A percentile compares a stretch with the other conserved stretches of the same genome.
Evolutionary conservation across 768 basidiomycete species (phyloP).

Genomic region (Austroboletus eburneus): DNA sequence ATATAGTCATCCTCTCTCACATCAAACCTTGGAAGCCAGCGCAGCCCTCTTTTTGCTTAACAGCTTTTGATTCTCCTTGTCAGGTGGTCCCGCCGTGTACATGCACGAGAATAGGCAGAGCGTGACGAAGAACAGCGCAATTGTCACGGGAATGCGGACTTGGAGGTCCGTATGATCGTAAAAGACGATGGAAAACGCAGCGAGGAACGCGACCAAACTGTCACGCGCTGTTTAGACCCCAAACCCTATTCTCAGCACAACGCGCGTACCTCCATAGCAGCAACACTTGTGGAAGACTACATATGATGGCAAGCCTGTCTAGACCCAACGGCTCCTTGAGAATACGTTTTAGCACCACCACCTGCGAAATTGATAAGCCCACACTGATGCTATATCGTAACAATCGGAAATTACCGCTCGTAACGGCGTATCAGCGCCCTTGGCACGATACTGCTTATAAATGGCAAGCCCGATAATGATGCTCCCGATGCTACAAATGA

Average conservation of each 20-base stretch:
- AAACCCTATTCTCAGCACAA: background rate
- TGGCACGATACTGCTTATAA: constrained; percentile 32
- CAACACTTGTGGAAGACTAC: constrained; percentile 38
- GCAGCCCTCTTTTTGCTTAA: background rate
- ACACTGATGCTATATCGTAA: background rate
- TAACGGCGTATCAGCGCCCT: constrained; percentile 28
- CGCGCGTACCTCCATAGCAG: constrained; percentile 37
- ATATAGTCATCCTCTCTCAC: background rate
- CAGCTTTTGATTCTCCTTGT: constrained; percentile 11
- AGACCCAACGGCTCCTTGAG: constrained; percentile 25
- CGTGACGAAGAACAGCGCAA: constrained; percentile 20
- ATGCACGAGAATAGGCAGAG: constrained; percentile 30
- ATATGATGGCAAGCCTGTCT: constrained; percentile 37
- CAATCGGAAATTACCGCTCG: constrained; percentile 20
- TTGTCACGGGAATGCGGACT: constrained; percentile 26
- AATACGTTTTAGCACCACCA: constrained; percentile 26
- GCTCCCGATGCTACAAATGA: constrained; percentile 27
- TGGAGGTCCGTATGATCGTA: constrained; percentile 22
- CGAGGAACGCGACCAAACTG: constrained; percentile 35
- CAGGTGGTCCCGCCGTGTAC: constrained; percentile 18
- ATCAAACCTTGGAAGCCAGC: constrained; percentile 4
- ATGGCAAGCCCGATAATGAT: constrained; percentile 29
- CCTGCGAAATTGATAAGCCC: constrained; percentile 12
- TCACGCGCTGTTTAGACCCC: background rate
- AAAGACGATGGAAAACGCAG: constrained; percentile 28